Evolutionary conservation across 352 stramenopile genomes (phyloP).

Genomic region (Globisporangium orthogonon): DNA sequence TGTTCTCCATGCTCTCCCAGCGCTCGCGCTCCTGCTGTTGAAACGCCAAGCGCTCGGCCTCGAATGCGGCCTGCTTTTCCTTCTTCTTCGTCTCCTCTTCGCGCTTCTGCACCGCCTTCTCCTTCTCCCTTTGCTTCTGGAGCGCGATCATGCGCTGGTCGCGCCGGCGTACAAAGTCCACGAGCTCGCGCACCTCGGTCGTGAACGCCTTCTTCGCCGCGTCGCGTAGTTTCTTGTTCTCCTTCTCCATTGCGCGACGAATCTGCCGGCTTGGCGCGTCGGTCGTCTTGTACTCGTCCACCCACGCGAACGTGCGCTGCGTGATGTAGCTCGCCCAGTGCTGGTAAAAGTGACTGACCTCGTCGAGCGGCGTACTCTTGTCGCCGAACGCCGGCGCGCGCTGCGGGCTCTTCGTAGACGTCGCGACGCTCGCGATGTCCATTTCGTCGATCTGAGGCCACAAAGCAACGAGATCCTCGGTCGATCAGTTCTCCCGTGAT

Average conservation of each 20-base stretch:
- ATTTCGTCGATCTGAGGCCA: constrained; percentile 57
- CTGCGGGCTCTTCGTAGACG: constrained; percentile 1
- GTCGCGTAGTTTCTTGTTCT: constrained; percentile 86
- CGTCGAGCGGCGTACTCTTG: constrained; percentile 30
- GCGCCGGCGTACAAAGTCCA: constrained; percentile 78
- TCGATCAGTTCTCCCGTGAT: neutral
- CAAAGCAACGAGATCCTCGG: neutral
- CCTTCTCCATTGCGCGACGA: constrained; percentile 81
- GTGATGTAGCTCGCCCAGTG: constrained; percentile 75
- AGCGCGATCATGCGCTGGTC: constrained; percentile 65
- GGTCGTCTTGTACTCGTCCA: constrained; percentile 80
- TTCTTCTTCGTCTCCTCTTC: constrained; percentile 48
- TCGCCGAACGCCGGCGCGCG: constrained; percentile 46
- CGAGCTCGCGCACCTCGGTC: constrained; percentile 69
- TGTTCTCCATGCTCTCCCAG: constrained; percentile 31
- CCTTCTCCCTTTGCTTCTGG: constrained; percentile 60
- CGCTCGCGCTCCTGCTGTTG: constrained; percentile 60
- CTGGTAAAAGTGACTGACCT: constrained; percentile 68
- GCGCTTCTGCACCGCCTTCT: constrained; percentile 38
- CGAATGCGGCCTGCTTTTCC: constrained; percentile 52
- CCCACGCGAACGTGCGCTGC: constrained; percentile 66
- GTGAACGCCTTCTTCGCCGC: constrained; percentile 71
- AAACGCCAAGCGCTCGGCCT: constrained; percentile 54
- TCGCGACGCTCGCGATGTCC: constrained; percentile 28
- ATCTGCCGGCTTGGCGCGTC: constrained; percentile 74